phyloP scores from a whole-genome alignment of 805 yeast species.

The Myxozyma neotropica region DNA sequence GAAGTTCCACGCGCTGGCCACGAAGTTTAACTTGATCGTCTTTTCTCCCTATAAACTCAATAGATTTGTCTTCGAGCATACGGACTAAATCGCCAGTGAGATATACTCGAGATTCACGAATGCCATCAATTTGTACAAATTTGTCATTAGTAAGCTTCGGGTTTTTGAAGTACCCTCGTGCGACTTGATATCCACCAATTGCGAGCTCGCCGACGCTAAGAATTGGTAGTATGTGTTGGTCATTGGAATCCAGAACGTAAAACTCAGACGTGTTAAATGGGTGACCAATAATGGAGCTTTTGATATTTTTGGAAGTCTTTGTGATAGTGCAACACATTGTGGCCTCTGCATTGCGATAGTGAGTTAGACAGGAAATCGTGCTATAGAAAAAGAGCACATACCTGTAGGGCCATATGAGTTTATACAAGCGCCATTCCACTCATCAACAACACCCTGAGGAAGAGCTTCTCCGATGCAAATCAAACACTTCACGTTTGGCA shows the following conservation, averaged over 20 bases:
- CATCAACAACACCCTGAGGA: constrained; percentile 25
- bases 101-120: constrained; percentile 19
- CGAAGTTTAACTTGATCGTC: constrained; percentile 39
- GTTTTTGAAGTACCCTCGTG: constrained; percentile 30
- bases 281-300: constrained; percentile 29
- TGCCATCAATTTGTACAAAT: constrained; percentile 21
- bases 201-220: constrained; percentile 37
- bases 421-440: constrained; percentile 34
- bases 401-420: constrained; percentile 39
- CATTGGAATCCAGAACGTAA: constrained; percentile 19
- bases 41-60: constrained; percentile 37
- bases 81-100: constrained; percentile 37
- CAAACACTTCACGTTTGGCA: constrained; percentile 32
- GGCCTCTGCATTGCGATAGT: constrained; percentile 15
- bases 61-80: constrained; percentile 30
- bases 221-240: constrained; percentile 27
- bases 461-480: constrained; percentile 37
- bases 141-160: constrained; percentile 28
- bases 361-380: neutral
- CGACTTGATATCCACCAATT: constrained; percentile 39
- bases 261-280: constrained; percentile 32
- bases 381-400: neutral
- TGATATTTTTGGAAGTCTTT: neutral
- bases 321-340: constrained; percentile 34
- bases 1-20: constrained; percentile 38